A percentile compares a stretch with the other conserved stretches of the same genome.
Evolutionary conservation across 495 filamentous ascomycete genomes (phyloP).

Genomic region (Penicillium lagena): DNA sequence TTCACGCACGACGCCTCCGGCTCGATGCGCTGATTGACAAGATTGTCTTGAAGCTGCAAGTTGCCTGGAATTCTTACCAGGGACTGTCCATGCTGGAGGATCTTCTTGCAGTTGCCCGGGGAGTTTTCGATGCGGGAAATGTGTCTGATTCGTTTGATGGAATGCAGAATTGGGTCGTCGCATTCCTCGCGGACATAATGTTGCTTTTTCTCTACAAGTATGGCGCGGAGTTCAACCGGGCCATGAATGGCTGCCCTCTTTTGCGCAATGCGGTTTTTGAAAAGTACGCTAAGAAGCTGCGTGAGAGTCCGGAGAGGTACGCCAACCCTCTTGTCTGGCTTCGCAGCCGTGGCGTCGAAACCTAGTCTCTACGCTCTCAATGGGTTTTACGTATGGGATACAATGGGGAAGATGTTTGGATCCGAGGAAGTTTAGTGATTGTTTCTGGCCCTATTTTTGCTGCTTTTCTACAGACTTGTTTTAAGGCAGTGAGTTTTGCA

Average conservation of each 20-base stretch:
- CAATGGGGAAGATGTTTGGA: neutral
- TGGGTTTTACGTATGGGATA: neutral
- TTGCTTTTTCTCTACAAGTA: slow-evolving; percentile 6
- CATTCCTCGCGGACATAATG: slow-evolving; percentile 10
- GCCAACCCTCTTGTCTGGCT: slow-evolving; percentile 1
- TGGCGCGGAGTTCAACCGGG: too few relatives aligned
- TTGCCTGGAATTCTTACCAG: slow-evolving; percentile 17
- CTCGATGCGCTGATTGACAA: slow-evolving; percentile 1
- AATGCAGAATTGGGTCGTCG: slow-evolving; percentile 11
- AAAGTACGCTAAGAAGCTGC: neutral
- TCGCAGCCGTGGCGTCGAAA: slow-evolving; percentile 6
- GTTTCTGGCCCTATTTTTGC: too few relatives aligned
- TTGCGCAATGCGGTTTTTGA: slow-evolving; percentile 2
- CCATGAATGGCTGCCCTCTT: neutral
- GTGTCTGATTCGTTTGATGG: neutral
- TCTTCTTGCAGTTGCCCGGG: neutral
- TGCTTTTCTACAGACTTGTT: too few relatives aligned
- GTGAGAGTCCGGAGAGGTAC: slow-evolving; percentile 1
- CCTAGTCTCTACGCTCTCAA: too few relatives aligned
- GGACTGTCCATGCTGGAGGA: slow-evolving; percentile 4
- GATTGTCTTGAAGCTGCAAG: slow-evolving; percentile 14
- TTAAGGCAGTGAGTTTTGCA: too few relatives aligned
- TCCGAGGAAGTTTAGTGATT: too few relatives aligned
- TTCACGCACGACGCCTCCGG: neutral
- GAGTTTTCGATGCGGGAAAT: neutral